Conservation (phyloP, 2,329 filamentous ascomycete species). For the Coniochaeta pulveracea region DNA sequence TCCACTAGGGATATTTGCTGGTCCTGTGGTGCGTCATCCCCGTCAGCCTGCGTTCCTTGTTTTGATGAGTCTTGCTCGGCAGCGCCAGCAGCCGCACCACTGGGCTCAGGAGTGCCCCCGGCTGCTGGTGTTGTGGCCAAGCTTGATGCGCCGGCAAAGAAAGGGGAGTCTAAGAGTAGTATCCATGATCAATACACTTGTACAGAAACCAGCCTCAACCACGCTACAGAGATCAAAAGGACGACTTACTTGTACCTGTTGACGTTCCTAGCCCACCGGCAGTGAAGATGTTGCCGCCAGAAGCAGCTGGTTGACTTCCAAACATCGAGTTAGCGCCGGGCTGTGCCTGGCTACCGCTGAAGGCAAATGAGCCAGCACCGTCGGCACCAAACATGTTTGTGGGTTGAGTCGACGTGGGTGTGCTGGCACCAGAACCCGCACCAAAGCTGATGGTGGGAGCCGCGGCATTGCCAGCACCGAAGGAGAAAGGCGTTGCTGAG, state of each 20-base stretch:
- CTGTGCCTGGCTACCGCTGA: conserved; percentile 10
- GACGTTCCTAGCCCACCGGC: conserved; percentile 22
- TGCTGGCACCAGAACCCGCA: conserved; percentile 13
- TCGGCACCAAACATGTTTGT: conserved; percentile 5
- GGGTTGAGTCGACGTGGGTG: conserved; percentile 8
- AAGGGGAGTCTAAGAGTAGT: conserved; percentile 35
- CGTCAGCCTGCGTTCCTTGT: conserved; percentile 33
- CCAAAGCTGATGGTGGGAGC: conserved; percentile 28
- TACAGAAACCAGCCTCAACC: conserved; percentile 2
- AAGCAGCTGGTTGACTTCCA: conserved; percentile 15
- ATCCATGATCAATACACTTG: conserved; percentile 10
- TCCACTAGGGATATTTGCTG: conserved; percentile 56
- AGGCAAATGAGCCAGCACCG: conserved; percentile 5
- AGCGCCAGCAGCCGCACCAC: too few relatives aligned
- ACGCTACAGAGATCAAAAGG: not conserved
- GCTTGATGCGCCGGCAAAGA: conserved; percentile 48
- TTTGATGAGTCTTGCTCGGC: conserved; percentile 31
- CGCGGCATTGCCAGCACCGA: conserved; percentile 9
- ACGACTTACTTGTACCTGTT: conserved; percentile 29
- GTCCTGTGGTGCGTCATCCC: conserved; percentile 49
- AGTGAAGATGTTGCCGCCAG: conserved; percentile 19
- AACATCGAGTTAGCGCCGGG: conserved; percentile 14
- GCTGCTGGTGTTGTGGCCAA: conserved; percentile 48
- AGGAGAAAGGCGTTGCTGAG: conserved; percentile 13
- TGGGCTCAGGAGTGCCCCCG: conserved; percentile 48